Conservation (phyloP, 768 basidiomycete species). For the Calocera cornea region DNA sequence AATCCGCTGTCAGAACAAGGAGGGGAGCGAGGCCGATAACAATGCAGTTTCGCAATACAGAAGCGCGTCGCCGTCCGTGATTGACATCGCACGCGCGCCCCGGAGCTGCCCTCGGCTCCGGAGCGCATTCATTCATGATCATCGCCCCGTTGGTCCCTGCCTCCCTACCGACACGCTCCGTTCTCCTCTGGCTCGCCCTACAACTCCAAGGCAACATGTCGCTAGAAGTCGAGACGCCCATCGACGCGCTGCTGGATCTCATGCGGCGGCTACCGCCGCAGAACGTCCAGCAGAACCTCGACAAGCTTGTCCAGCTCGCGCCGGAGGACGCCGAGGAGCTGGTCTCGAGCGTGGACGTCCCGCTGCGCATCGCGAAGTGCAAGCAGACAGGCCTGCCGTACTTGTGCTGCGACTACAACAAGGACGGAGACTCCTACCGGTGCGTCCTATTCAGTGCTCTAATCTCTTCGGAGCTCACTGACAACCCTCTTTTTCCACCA, state of each 20-base stretch:
- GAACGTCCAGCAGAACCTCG: conserved; percentile 74
- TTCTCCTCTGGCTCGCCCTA: background rate
- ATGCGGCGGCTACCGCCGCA: conserved; percentile 93
- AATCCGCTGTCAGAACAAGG: background rate
- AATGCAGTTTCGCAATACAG: background rate
- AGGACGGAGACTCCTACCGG: conserved; percentile 85
- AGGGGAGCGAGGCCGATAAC: background rate
- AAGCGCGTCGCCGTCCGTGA: background rate
- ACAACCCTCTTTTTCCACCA: conserved; percentile 23
- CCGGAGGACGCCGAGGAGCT: conserved; percentile 95
- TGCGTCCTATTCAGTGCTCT: conserved; percentile 25
- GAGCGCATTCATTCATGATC: background rate
- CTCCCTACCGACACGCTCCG: background rate
- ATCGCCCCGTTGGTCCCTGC: background rate
- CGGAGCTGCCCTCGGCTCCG: background rate
- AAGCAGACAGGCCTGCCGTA: conserved; percentile 73
- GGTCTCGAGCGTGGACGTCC: conserved; percentile 87
- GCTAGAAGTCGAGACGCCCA: conserved; percentile 1
- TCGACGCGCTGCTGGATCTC: conserved; percentile 89
- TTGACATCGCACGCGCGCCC: background rate
- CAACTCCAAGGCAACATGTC: background rate
- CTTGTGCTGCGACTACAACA: conserved; percentile 86
- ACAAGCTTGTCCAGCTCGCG: conserved; percentile 62
- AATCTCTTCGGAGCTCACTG: background rate
- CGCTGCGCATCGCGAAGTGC: conserved; percentile 70